A percentile compares a stretch with the other conserved stretches of the same genome.
Evolutionary conservation across 169 alveolate genomes (phyloP).

Genomic region (Cryptosporidium felis): DNA sequence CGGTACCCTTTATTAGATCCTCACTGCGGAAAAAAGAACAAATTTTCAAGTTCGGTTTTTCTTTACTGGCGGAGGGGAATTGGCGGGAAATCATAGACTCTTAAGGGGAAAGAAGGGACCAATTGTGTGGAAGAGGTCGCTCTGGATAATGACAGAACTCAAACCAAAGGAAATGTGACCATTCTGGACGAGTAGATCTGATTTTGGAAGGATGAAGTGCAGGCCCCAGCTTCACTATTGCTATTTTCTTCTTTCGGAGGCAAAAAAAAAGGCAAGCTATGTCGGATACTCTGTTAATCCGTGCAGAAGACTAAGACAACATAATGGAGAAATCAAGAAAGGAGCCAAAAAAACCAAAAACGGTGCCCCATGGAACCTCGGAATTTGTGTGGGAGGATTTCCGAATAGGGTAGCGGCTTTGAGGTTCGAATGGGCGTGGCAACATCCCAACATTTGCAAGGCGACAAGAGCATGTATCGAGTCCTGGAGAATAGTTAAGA

Average conservation of each 20-base stretch:
- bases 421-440: constrained; percentile 85
- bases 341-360: constrained; percentile 80
- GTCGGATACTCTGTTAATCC: constrained; percentile 83
- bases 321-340: constrained; percentile 81
- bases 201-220: no score
- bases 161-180: no score
- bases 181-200: no score
- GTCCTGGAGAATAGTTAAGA: constrained; percentile 33
- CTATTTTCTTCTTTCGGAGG: constrained; percentile 39
- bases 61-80: no score
- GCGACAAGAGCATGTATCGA: constrained; percentile 28
- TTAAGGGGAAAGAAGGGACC: no score
- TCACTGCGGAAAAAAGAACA: no score
- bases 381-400: constrained; percentile 78
- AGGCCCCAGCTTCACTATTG: not conserved
- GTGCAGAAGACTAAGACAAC: constrained; percentile 79
- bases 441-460: constrained; percentile 75
- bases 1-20: no score
- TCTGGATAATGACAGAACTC: no score
- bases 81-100: no score
- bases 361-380: constrained; percentile 82
- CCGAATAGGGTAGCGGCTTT: constrained; percentile 81
- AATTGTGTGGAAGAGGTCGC: no score
- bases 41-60: no score
- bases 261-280: constrained; percentile 72